A percentile compares a stretch with the other conserved stretches of the same genome.
Evolutionary conservation across 768 basidiomycete species (phyloP).

Genomic region (Hebeloma cylindrosporum): DNA sequence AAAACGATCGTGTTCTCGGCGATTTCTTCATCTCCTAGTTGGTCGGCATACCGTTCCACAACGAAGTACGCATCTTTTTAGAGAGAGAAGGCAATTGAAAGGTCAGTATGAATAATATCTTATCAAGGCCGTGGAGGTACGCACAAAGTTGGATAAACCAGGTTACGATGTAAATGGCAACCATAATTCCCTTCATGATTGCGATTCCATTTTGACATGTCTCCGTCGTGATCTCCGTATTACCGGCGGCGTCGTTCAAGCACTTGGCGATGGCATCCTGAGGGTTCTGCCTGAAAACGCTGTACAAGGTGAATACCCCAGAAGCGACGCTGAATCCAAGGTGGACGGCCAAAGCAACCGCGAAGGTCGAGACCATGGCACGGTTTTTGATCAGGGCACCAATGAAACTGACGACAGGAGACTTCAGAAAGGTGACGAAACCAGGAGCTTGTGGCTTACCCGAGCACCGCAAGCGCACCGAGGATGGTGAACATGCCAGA

Average conservation of each 20-base stretch:
- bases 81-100: constrained; percentile 6
- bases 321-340: constrained; percentile 46
- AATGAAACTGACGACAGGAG: constrained; percentile 34
- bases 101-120: background rate
- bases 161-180: constrained; percentile 46
- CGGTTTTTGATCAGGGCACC: constrained; percentile 44
- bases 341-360: constrained; percentile 42
- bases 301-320: constrained; percentile 49
- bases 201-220: constrained; percentile 44
- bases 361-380: constrained; percentile 44
- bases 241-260: constrained; percentile 28
- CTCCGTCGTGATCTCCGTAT: constrained; percentile 26
- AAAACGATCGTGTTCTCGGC: constrained; percentile 26
- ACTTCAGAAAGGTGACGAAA: background rate
- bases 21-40: constrained; percentile 50
- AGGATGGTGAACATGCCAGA: constrained; percentile 48
- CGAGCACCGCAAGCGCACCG: constrained; percentile 47
- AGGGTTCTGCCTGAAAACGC: constrained; percentile 45
- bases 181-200: constrained; percentile 41
- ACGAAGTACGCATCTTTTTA: constrained; percentile 50
- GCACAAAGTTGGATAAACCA: constrained; percentile 58
- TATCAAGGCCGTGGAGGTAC: constrained; percentile 25
- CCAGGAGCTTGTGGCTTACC: constrained; percentile 34
- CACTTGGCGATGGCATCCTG: constrained; percentile 38
- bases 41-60: constrained; percentile 50